phyloP scores from a whole-genome alignment of 257 asterid genomes.

The Haberlea rhodopensis region DNA sequence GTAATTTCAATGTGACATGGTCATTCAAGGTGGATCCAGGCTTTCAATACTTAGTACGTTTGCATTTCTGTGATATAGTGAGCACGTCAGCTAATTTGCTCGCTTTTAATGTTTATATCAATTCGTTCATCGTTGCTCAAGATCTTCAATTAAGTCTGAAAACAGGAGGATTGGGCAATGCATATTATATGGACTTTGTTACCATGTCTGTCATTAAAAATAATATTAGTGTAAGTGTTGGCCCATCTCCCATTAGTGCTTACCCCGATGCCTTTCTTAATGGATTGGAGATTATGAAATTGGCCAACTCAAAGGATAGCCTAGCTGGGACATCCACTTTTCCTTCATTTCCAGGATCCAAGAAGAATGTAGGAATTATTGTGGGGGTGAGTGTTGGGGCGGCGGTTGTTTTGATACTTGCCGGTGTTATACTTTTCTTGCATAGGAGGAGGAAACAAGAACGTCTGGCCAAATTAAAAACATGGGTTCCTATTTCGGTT shows the following conservation, averaged over 20 bases:
- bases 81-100: slow-evolving; percentile 49
- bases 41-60: slow-evolving; percentile 40
- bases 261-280: slow-evolving; percentile 66
- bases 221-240: slow-evolving; percentile 53
- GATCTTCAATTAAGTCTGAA: no score
- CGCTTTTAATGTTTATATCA: slow-evolving; percentile 52
- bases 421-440: slow-evolving; percentile 35
- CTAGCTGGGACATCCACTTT: no score
- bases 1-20: slow-evolving; percentile 33
- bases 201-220: slow-evolving; percentile 35
- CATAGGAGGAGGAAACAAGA: slow-evolving; percentile 41
- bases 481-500: slow-evolving; percentile 70
- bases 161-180: no score
- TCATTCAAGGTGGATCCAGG: no score
- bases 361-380: no score
- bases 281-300: slow-evolving; percentile 74
- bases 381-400: slow-evolving; percentile 59
- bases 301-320: slow-evolving; percentile 65
- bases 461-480: slow-evolving; percentile 52
- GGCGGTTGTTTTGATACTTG: slow-evolving; percentile 29
- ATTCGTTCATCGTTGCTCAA: slow-evolving; percentile 37
- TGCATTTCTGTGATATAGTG: slow-evolving; percentile 89
- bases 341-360: no score
- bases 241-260: no score
- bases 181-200: no score